phyloP scores from a whole-genome alignment of 331 rosid genomes.

The Stylosanthes scabra region DNA sequence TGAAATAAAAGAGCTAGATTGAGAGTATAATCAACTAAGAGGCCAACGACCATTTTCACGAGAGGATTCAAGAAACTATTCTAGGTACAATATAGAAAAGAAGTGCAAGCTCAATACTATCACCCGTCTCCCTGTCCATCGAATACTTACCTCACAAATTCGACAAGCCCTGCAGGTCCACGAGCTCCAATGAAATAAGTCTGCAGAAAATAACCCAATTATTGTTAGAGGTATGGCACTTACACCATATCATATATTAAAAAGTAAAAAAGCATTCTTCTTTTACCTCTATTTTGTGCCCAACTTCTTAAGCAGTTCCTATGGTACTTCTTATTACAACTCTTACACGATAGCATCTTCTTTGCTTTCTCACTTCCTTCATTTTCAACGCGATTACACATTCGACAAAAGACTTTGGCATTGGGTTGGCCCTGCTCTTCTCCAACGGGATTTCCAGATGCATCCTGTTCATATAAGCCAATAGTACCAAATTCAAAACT shows the following conservation, averaged over 20 bases:
- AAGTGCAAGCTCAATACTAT: conserved; percentile 3
- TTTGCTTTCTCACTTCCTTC: conserved; percentile 92
- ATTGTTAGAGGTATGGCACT: conserved; percentile 31
- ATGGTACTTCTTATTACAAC: conserved; percentile 93
- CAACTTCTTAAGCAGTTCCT: conserved; percentile 92
- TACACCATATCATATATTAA: background rate
- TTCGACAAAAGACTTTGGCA: conserved; percentile 84
- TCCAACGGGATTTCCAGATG: conserved; percentile 55
- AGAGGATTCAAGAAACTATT: conserved; percentile 8
- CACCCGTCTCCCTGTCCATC: conserved; percentile 3
- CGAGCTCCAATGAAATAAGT: conserved; percentile 97
- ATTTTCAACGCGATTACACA: conserved; percentile 90
- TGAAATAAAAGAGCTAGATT: conserved; percentile 12
- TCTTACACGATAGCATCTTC: conserved; percentile 95
- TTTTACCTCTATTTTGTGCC: conserved; percentile 93
- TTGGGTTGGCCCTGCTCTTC: conserved; percentile 82
- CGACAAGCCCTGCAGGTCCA: conserved; percentile 98
- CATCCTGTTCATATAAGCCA: conserved; percentile 57
- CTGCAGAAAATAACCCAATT: conserved; percentile 49
- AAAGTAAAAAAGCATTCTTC: conserved; percentile 16
- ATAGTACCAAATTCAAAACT: conserved; percentile 31
- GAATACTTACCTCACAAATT: conserved; percentile 78
- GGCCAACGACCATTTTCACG: background rate
- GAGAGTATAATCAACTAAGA: conserved; percentile 11
- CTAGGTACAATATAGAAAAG: background rate